phyloP scores from a whole-genome alignment of 2,329 filamentous ascomycete species.

The Aphanocladium album region DNA sequence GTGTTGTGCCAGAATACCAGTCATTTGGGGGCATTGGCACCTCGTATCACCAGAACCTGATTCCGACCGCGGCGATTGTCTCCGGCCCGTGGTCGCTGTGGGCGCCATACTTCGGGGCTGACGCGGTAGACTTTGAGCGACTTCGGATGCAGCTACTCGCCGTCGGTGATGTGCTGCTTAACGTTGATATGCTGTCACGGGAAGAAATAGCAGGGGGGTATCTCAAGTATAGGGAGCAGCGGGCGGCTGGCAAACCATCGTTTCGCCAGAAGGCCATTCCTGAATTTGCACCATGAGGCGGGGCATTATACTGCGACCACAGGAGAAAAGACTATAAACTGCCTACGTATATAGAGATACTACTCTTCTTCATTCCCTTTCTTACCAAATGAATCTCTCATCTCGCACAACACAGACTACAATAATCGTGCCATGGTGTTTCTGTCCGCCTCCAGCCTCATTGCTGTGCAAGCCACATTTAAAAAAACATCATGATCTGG shows the following conservation, averaged over 20 bases:
- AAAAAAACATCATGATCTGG: too few species aligned
- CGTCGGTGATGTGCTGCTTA: neutral
- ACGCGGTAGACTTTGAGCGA: neutral
- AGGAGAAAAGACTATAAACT: neutral
- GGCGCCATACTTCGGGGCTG: neutral
- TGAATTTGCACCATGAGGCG: neutral
- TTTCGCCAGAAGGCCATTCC: neutral
- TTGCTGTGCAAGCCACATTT: too few species aligned
- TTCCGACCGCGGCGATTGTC: neutral
- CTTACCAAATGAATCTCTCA: too few species aligned
- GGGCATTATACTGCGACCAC: too few species aligned
- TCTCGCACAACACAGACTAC: too few species aligned
- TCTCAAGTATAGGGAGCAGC: neutral
- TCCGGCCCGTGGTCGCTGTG: constrained; percentile 1
- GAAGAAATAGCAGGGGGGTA: neutral
- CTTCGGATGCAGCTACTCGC: neutral
- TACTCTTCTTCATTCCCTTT: too few species aligned
- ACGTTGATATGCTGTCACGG: neutral
- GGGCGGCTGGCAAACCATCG: neutral
- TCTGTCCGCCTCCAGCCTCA: too few species aligned
- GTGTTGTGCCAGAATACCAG: neutral
- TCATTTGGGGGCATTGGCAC: neutral
- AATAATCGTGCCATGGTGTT: too few species aligned
- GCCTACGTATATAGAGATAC: too few species aligned
- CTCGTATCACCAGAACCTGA: neutral